These are phyloP conservation scores for Skeletonema potamos DNA, from an alignment of 108 stramenopile genomes.

Conservation along the genomic window DNA sequence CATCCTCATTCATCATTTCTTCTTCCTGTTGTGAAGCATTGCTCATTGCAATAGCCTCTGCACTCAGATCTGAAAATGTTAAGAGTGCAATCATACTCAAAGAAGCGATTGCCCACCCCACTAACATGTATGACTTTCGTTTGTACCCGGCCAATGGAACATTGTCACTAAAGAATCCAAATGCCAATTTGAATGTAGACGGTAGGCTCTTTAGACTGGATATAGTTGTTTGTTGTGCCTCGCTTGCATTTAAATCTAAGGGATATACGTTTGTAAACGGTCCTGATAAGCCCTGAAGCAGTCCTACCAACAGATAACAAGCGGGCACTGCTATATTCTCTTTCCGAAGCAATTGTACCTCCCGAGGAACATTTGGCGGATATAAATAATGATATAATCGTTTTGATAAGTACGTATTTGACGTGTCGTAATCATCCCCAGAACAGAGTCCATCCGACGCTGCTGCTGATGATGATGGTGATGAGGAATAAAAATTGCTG, in stretches of 20 bases:
- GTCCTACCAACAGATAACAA: conserved; percentile 79
- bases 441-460: conserved; percentile 2
- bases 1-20: conserved; percentile 26
- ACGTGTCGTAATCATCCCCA: conserved; percentile 31
- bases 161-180: conserved; percentile 80
- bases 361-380: conserved; percentile 68
- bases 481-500: not conserved
- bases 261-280: conserved; percentile 85
- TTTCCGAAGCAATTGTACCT: conserved; percentile 65
- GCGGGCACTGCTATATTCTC: conserved; percentile 86
- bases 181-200: conserved; percentile 71
- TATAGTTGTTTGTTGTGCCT: conserved; percentile 82
- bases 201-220: conserved; percentile 62
- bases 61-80: conserved; percentile 49
- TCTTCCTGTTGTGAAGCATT: too few species aligned
- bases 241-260: conserved; percentile 71
- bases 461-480: not conserved
- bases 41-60: conserved; percentile 21
- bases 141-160: conserved; percentile 67
- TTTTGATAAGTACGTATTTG: conserved; percentile 20
- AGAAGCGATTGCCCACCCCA: conserved; percentile 70
- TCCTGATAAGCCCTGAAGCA: conserved; percentile 71
- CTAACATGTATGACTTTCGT: conserved; percentile 80
- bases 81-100: conserved; percentile 53
- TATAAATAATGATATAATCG: conserved; percentile 45